These are phyloP conservation scores for Rhodamnia argentea DNA, from an alignment of 345 rosid species.

Conservation along the genomic window DNA sequence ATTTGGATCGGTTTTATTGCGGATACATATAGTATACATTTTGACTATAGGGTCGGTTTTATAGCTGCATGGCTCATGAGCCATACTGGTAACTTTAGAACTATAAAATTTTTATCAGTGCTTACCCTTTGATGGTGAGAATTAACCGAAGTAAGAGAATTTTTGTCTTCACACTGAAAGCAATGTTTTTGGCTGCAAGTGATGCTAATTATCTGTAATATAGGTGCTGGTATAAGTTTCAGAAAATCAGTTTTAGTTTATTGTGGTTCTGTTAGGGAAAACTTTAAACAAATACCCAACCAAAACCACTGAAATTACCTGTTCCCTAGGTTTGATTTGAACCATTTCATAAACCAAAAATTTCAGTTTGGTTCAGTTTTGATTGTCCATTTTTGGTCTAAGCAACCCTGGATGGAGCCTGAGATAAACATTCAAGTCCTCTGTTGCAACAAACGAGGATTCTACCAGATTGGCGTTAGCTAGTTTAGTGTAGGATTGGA, in stretches of 20 bases:
- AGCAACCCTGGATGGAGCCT: not conserved
- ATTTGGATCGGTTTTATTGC: not conserved
- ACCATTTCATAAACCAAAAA: not conserved
- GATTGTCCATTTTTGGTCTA: not conserved
- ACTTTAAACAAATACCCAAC: not conserved
- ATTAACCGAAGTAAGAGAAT: not conserved
- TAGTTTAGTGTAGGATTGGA: not conserved
- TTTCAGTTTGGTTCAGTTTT: not conserved
- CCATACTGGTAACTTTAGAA: not conserved
- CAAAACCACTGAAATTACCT: not conserved
- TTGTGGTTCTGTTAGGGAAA: not conserved
- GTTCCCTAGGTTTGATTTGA: not conserved
- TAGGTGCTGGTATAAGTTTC: not conserved
- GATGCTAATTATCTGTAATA: not conserved
- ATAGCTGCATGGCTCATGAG: not conserved
- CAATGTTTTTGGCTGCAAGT: not conserved
- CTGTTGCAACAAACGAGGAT: not conserved
- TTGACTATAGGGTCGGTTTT: not conserved
- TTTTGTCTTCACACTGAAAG: not conserved
- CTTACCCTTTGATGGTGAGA: not conserved
- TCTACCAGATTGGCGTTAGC: not conserved
- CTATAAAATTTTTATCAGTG: not conserved
- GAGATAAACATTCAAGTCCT: not conserved
- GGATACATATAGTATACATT: not conserved
- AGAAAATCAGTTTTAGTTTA: not conserved